Base-by-base conservation (phyloP, 352 stramenopile species). In the Pythium volutum region DNA sequence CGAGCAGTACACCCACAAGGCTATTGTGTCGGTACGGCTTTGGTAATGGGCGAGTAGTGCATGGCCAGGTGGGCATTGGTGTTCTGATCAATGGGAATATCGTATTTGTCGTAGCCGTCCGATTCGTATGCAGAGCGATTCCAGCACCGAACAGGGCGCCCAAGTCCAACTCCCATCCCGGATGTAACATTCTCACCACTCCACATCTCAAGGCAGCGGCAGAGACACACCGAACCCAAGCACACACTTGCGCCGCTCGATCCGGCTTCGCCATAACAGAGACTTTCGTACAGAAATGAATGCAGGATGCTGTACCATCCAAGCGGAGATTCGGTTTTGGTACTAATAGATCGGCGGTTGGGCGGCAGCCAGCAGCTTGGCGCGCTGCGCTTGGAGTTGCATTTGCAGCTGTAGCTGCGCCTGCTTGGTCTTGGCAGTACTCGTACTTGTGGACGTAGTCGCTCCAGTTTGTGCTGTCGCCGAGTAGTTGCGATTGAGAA, bases 401-500 rank as follows among this genome's bases (percentile, higher is more conserved):
- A 59, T 67, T 45, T 79, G 59, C 1, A 78, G 48, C 45, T 87
- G 66, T 25, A 71, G 12, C 41, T 91, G 77, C 0, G 76, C 71
- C 52, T 79, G 80, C 43, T 79, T 88, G n/a, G 73, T 75, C 62
- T 88, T 88, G 0, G 75, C 74, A n/a, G 62, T 77, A 20, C 33
- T 81, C 4, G 65, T 41, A 4, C 9, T 59, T 20, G 62, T 76
- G 23, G 25, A 79, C 6, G 63, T 46, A 2, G 3, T 43, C 9
- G 18, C 27, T 9, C 34, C 20, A 0, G 31, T 27, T 20, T 48
- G 54, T 15, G 52, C 7, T 20, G 33, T 26, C 3, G 48, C 20
- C 2, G 56, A 56, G 59, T 89, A 88, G 54, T 91, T 89, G 22
- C 79, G 79, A n/a, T 88, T 77, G 5, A 87, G 67, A 31, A 89